Evolutionary conservation across 805 yeast genomes (phyloP), one percentile per base, ranked within the genome.

Genomic region (Lachancea mirantina): DNA sequence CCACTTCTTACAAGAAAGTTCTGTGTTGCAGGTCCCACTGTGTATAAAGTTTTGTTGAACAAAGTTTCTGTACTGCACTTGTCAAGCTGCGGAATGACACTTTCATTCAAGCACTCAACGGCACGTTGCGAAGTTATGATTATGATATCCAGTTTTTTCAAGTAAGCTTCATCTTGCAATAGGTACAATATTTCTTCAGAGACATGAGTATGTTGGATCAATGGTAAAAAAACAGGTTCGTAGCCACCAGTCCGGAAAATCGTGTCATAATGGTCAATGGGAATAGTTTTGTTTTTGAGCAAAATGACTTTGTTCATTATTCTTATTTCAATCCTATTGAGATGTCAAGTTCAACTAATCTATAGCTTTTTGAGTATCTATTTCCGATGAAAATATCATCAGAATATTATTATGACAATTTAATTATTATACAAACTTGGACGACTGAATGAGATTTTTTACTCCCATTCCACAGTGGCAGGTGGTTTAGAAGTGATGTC

Each of bases 391-490:
- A n/a, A n/a, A n/a, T n/a, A n/a, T n/a, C n/a, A n/a, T n/a, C n/a
- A n/a, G n/a, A n/a, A n/a, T n/a, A n/a, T n/a, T n/a, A n/a, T n/a
- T n/a, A n/a, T n/a, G n/a, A n/a, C n/a, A n/a, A n/a, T n/a, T n/a
- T n/a, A n/a, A n/a, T n/a, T n/a, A n/a, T n/a, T n/a, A n/a, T n/a
- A n/a, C n/a, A n/a, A n/a, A n/a, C n/a, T n/a, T n/a, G n/a, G n/a
- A n/a, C n/a, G n/a, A n/a, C n/a, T n/a, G n/a, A n/a, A n/a, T n/a
- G 5, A 30, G 21, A 13, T 13, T 26, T 36, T 38, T 53, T 79
- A 89, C 68, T 92, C 98, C 98, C 97, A 92, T 64, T 92, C 99
- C 49, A 92, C 98, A 40, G 99, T 92, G 40, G 99, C 98, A 42
- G 99, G 99, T 37, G 99, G 99, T 69, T 92, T 92, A 40, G 96